These are phyloP conservation scores for peach (Prunus persica) DNA, from an alignment of 306 rosid genomes.

Conservation along the genomic window DNA sequence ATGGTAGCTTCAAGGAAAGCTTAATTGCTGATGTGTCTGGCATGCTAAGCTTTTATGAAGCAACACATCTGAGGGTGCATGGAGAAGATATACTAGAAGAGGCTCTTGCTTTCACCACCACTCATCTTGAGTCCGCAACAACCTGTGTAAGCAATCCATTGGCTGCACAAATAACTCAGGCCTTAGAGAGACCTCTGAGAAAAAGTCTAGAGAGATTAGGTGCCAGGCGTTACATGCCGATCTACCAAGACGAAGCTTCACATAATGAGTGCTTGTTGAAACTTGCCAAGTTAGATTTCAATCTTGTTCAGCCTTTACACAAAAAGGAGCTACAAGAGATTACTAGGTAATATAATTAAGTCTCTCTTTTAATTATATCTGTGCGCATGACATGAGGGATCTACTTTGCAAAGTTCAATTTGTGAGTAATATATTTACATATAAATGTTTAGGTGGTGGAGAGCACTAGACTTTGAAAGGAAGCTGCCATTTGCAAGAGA, in stretches of 20 bases:
- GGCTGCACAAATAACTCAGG: constrained; percentile 8
- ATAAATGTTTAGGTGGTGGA: constrained; percentile 46
- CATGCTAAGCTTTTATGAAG: constrained; percentile 19
- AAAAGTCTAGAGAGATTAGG: constrained; percentile 20
- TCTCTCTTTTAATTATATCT: background rate
- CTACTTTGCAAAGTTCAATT: background rate
- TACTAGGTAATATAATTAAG: constrained; percentile 15
- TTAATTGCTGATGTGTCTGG: background rate
- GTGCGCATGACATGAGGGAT: too few relatives aligned
- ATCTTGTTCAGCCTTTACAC: constrained; percentile 26
- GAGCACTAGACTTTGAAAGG: constrained; percentile 18
- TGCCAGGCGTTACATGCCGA: background rate
- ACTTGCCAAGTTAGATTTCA: constrained; percentile 34
- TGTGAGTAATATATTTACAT: background rate
- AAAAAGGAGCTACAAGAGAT: constrained; percentile 13
- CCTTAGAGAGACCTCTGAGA: constrained; percentile 13
- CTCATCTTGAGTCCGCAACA: constrained; percentile 1
- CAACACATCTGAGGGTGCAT: constrained; percentile 11
- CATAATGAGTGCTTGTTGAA: constrained; percentile 18
- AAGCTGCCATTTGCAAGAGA: constrained; percentile 36
- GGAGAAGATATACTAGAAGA: constrained; percentile 18
- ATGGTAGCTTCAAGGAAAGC: constrained; percentile 4
- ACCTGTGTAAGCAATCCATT: background rate
- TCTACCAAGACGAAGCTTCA: constrained; percentile 24
- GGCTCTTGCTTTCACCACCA: constrained; percentile 15